Evolutionary conservation across 768 basidiomycete genomes (phyloP), one percentile per base, ranked within the genome.

Genomic region (Phlebiopsis gigantea): DNA sequence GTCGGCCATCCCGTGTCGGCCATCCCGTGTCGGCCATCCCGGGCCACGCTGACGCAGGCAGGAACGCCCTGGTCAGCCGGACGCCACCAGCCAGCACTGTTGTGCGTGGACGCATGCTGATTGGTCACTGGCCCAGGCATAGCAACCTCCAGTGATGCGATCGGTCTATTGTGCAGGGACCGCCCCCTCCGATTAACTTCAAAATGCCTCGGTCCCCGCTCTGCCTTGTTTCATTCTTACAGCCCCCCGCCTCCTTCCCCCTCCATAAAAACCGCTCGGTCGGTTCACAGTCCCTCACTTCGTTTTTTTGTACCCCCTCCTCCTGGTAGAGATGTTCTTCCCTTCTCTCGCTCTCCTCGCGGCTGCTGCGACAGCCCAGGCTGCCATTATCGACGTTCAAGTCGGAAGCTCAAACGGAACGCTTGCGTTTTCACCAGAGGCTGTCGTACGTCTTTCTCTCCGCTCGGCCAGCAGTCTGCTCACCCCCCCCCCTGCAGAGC

Each of bases 321-420:
- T 59, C 61, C 65, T 67, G 69, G 66, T 64, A 70, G 71, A 66
- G 68, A 68, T 68, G 60, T 62, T 73, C 59, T 67, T 66, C 63
- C 56, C 65, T 66, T 70, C 71, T 71, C 73, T 83, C 69, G 74
- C 71, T 64, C 68, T 82, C 62, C 39, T 55, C 28, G 46, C 58
- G 19, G 29, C 58, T 45, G 63, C 77, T 66, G 77, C 79, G 67
- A 71, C 79, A 63, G 78, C 74, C 66, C 71, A 74, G 63, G 79
- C 77, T 68, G 70, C 70, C 61, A 73, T 80, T 57, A 71, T 77
- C 63, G 75, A 84, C 68, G 65, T 87, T 60, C 72, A 79, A 68
- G 84, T 87, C 60, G 82, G 78, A 51, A 70, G 74, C 61, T 66
- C 72, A 53, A 71, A 64, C 60, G 78, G 77, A 42, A 61, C 63